Base-by-base conservation (phyloP, 371 early-diverging fungal species). In the Mucor ambiguus region DNA sequence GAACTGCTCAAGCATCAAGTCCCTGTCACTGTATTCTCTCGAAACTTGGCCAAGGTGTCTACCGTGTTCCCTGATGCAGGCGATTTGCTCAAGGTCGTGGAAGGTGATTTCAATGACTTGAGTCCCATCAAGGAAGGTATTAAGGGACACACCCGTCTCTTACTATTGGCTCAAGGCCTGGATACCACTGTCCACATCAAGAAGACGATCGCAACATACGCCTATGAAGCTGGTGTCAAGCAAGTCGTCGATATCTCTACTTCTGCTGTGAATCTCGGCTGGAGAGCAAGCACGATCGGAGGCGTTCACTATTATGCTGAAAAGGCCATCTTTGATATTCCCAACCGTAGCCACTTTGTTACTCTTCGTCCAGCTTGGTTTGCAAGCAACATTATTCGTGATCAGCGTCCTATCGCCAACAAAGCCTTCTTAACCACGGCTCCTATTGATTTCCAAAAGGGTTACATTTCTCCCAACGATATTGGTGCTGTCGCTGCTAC, bases 201-300 rank as follows among this genome's bases (percentile, higher is more conserved):
- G 52, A 26, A 16, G 7, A 54, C 55, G 0, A 58, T 65, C 46
- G 68, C 80, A 1, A 56, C 38, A 4, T 54, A 48, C 6, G 73
- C 72, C 6, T 77, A 75, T 56, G 68, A 35, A 20, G 72, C 78
- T 4, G 78, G 76, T 22, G 66, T 80, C 0, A 56, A 70, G 28
- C 80, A 80, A 57, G 57, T 80, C 0, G 74, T 80, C 3, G 72
- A 73, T 54, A 61, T 80, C 6, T 80, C 78, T 2, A 68, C 72
- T 28, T 26, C 41, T 4, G 14, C 55, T 11, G 68, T 60, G 3
- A 61, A 63, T 20, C n/a, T 38, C 6, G 68, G 72, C 6, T 80
- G 70, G 68, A 63, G 75, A 61, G 16, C 33, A 0, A 61, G 37
- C 1, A 38, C 49, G n/a, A 60, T 72, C 24, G 66, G 68, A 1